Evolutionary conservation across 192 early-diverging fungal species (phyloP).

Genomic region (Rhizophlyctis rosea): DNA sequence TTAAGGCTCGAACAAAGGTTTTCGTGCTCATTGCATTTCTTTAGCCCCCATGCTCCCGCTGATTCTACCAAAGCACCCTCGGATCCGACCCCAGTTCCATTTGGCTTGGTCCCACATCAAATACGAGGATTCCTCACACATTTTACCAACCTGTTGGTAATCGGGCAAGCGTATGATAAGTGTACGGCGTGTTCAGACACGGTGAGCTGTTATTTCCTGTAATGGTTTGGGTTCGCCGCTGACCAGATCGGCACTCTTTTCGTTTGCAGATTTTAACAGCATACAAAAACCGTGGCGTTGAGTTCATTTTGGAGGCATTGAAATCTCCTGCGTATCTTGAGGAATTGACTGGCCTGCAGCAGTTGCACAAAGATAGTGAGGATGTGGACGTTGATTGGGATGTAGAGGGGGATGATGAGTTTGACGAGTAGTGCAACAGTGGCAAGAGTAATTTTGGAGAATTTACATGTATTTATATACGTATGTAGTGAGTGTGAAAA

Average conservation of each 20-base stretch:
- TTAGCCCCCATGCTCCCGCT: constrained; percentile 54
- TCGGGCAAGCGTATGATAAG: constrained; percentile 77
- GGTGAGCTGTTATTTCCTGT: constrained; percentile 29
- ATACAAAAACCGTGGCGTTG: constrained; percentile 66
- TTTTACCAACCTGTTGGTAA: constrained; percentile 80
- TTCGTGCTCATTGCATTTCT: neutral
- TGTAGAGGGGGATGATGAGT: constrained; percentile 63
- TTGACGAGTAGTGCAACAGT: too few species aligned
- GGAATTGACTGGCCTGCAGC: constrained; percentile 76
- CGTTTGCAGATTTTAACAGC: constrained; percentile 41
- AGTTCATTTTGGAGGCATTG: constrained; percentile 73
- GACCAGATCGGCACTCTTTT: neutral
- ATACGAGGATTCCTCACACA: constrained; percentile 87
- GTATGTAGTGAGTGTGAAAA: too few species aligned
- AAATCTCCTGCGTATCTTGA: constrained; percentile 77
- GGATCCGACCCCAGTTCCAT: constrained; percentile 31
- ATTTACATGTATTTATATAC: too few species aligned
- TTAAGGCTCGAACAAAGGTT: neutral
- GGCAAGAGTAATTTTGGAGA: too few species aligned
- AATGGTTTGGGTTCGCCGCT: neutral
- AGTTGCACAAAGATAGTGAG: constrained; percentile 79
- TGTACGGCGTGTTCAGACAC: constrained; percentile 88
- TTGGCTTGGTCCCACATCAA: constrained; percentile 91
- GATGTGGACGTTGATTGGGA: constrained; percentile 74
- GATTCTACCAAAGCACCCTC: constrained; percentile 34